Base-by-base conservation (phyloP, 2,329 filamentous ascomycete genomes). In the Trichoderma breve region DNA sequence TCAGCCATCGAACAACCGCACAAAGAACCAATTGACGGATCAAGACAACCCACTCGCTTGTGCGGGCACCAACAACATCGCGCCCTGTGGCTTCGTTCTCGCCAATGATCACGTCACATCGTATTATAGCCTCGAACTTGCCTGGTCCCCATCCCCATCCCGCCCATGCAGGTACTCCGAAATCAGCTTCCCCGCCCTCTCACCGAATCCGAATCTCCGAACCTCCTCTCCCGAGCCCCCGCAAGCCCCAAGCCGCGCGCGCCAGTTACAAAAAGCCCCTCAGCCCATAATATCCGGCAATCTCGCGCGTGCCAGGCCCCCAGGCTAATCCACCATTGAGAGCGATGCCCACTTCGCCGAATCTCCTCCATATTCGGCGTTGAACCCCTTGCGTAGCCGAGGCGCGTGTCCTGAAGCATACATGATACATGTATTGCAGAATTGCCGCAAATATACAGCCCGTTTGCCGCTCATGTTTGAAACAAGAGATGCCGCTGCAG, bases 31-130 rank as follows among this genome's bases (percentile, higher is more conserved):
- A 15, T 43, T 28, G 12, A 43, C 11, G 34, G 43, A 66, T 55
- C 12, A 57, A 66, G 30, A 66, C 63, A 66, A 66, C 63, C 28
- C 63, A 66, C 64, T 67, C 32, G 21, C 21, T 2, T 28, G 64
- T 67, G 64, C 64, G 64, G 64, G 64, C 64, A 67, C 64, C 64
- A 67, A 67, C 64, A 67, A 39, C 14, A 67, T 11, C 61, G 30
- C 61, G 61, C 39, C 36, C 26, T 64, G 24, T 8, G 36, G 26
- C 26, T 63, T 28, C 47, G 47, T 53, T n/a, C 39, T 43, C 47
- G 21, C 47, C 26, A 32, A 26, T n/a, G 32, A 26, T 36, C 63
- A 55, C 51, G 64, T 67, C 64, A 57, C 64, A 67, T 65, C 39
- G 28, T 30, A 28, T 51, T 1, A 28, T 65, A 43, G 39, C 61